phyloP scores from a whole-genome alignment of 768 basidiomycete species.

The Lactifluus subvellereus region DNA sequence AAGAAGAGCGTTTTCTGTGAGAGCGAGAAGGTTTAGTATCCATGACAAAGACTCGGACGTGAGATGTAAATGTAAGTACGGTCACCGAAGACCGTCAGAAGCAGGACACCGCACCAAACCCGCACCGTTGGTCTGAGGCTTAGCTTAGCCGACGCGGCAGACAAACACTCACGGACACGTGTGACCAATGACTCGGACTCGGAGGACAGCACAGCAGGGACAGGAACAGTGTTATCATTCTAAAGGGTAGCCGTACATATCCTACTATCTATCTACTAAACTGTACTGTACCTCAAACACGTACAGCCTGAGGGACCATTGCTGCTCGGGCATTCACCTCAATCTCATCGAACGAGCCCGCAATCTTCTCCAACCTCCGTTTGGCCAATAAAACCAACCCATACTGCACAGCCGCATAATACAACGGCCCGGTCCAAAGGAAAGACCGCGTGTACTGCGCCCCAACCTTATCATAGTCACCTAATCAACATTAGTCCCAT shows the following conservation, averaged over 20 bases:
- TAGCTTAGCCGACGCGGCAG: too few relatives aligned
- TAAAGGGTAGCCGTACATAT: too few relatives aligned
- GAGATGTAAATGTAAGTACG: background rate
- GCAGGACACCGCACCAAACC: background rate
- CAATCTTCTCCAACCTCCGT: constrained; percentile 19
- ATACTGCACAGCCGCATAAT: constrained; percentile 22
- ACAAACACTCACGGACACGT: too few relatives aligned
- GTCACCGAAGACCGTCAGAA: background rate
- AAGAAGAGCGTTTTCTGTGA: constrained; percentile 54
- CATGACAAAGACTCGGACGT: background rate
- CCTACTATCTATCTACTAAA: background rate
- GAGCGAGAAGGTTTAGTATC: constrained; percentile 17
- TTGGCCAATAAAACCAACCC: background rate
- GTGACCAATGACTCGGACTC: too few relatives aligned
- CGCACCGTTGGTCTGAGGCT: too few relatives aligned
- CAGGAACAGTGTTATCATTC: too few relatives aligned
- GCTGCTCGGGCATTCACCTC: background rate
- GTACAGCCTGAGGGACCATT: constrained; percentile 5
- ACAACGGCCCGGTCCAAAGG: constrained; percentile 24
- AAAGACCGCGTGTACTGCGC: constrained; percentile 22
- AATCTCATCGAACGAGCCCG: constrained; percentile 23
- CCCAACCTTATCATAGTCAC: constrained; percentile 24
- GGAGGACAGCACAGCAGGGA: too few relatives aligned
- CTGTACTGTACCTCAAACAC: background rate
- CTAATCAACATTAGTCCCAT: constrained; percentile 5